A percentile compares a stretch with the other conserved stretches of the same genome.
Evolutionary conservation across 192 early-diverging fungal species (phyloP).

Genomic region (Umbelopsis isabellina): DNA sequence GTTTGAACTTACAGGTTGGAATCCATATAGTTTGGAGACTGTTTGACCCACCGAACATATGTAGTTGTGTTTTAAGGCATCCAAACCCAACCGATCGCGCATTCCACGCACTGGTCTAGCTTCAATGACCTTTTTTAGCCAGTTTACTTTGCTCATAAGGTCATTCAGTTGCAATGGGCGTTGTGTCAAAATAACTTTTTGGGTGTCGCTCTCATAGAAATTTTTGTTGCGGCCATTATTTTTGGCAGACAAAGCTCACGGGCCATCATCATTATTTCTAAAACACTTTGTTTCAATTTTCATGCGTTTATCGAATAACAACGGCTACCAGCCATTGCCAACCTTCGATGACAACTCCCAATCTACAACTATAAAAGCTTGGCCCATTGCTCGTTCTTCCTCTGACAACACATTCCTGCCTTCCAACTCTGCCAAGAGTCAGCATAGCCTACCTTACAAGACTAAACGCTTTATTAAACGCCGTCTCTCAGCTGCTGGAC

Average conservation of each 20-base stretch:
- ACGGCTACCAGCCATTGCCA: constrained; percentile 18
- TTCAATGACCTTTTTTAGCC: constrained; percentile 8
- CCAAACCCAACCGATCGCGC: constrained; percentile 59
- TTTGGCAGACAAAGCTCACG: neutral
- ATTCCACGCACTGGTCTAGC: constrained; percentile 64
- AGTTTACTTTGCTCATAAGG: neutral
- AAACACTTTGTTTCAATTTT: neutral
- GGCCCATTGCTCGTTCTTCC: neutral
- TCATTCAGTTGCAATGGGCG: too few relatives aligned
- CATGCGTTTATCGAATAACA: constrained; percentile 16
- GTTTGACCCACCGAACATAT: constrained; percentile 45
- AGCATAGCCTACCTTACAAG: constrained; percentile 3
- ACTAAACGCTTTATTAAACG: constrained; percentile 17
- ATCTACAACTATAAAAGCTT: neutral
- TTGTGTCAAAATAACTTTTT: neutral
- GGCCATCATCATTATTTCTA: too few relatives aligned
- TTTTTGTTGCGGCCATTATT: neutral
- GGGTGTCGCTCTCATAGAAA: neutral
- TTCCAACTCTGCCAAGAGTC: neutral
- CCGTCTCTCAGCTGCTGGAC: constrained; percentile 11
- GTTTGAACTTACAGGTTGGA: constrained; percentile 44
- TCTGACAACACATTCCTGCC: constrained; percentile 9
- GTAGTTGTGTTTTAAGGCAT: constrained; percentile 47
- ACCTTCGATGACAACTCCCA: neutral
- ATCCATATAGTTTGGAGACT: constrained; percentile 53